Conservation (phyloP, 129 eudicot genomes). For the Rutidosis leptorrhynchoides region DNA sequence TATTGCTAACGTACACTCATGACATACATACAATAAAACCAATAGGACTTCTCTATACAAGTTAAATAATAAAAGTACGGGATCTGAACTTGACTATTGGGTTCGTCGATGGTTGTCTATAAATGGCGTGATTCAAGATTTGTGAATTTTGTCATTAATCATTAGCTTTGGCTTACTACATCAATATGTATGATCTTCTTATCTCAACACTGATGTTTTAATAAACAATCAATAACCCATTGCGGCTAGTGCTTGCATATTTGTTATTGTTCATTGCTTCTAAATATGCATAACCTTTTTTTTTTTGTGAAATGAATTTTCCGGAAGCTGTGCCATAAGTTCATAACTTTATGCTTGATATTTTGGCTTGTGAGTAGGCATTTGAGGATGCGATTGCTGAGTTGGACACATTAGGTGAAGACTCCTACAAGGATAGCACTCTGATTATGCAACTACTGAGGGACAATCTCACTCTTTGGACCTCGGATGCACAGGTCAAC, state of each 20-base stretch:
- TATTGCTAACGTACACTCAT: neutral
- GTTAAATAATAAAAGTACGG: too few relatives aligned
- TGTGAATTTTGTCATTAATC: neutral
- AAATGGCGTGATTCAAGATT: neutral
- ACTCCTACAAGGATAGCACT: constrained; percentile 94
- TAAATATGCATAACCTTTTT: too few relatives aligned
- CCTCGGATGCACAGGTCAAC: constrained; percentile 82
- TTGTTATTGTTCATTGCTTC: neutral
- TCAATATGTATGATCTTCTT: neutral
- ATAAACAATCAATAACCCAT: too few relatives aligned
- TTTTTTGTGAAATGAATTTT: too few relatives aligned
- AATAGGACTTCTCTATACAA: neutral
- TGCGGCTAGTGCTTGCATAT: neutral
- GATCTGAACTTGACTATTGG: too few relatives aligned
- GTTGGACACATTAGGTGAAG: constrained; percentile 91
- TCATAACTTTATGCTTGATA: neutral
- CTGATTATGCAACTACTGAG: constrained; percentile 92
- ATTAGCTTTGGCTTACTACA: neutral
- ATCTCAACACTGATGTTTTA: too few relatives aligned
- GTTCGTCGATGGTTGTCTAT: too few relatives aligned
- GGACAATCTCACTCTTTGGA: constrained; percentile 96
- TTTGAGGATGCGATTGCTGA: constrained; percentile 95
- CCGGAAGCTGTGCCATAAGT: neutral
- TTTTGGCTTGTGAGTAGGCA: constrained; percentile 43
- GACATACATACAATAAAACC: neutral